Percentiles rank a stretch among this genome's conserved stretches.
These are phyloP conservation scores for Nicotiana noctiflora DNA, from an alignment of 257 asterid species.

Conservation along the genomic window DNA sequence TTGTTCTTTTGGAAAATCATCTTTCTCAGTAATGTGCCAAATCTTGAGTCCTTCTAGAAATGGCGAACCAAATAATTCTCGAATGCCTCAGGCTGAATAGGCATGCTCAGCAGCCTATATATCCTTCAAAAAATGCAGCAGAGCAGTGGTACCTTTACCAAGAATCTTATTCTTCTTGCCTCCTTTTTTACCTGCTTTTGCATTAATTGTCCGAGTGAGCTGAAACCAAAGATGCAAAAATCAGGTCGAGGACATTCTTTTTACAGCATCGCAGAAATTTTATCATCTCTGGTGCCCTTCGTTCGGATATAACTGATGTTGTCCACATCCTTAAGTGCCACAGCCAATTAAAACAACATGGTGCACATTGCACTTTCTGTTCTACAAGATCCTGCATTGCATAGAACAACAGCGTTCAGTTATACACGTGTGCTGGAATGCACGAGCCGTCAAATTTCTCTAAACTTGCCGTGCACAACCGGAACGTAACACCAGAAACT, in stretches of 20 bases:
- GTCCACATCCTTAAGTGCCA: conserved; percentile 49
- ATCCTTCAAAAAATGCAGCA: conserved; percentile 62
- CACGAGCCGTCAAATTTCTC: conserved; percentile 47
- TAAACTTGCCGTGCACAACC: conserved; percentile 49
- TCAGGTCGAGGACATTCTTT: no score
- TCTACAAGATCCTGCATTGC: conserved; percentile 21
- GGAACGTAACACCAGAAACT: conserved; percentile 43
- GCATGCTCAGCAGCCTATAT: conserved; percentile 32
- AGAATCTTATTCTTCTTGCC: conserved; percentile 53
- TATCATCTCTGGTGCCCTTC: neutral
- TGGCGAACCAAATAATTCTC: conserved; percentile 26
- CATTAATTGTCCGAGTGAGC: conserved; percentile 3
- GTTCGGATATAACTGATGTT: conserved; percentile 38
- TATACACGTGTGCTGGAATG: conserved; percentile 59
- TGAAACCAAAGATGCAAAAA: no score
- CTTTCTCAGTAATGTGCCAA: conserved; percentile 45
- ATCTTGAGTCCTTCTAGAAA: conserved; percentile 28
- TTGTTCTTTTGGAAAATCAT: conserved; percentile 8
- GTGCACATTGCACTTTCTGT: conserved; percentile 36
- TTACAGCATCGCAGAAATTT: no score
- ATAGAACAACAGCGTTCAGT: conserved; percentile 53
- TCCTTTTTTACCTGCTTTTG: conserved; percentile 24
- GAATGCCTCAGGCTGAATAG: conserved; percentile 14
- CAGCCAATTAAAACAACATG: conserved; percentile 43
- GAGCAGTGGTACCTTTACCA: neutral